Percentiles rank a stretch among this genome's conserved stretches.
Evolutionary conservation across 305 asterid species (phyloP).

Genomic region (Petunia hybrid): DNA sequence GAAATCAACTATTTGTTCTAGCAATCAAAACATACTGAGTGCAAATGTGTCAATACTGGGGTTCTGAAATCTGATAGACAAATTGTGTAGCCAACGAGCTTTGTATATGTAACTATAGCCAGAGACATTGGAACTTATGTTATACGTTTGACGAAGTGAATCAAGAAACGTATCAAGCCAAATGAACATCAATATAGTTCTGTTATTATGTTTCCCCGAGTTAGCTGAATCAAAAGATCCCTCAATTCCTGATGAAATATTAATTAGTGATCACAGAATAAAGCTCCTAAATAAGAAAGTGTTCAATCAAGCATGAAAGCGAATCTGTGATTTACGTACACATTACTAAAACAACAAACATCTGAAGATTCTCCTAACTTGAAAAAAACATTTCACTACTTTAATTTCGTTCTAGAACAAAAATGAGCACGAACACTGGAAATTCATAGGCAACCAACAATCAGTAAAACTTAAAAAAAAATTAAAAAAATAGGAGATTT

Average conservation of each 20-base stretch:
- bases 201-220: background rate
- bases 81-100: background rate
- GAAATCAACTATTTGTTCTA: background rate
- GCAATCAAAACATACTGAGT: background rate
- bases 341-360: background rate
- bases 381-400: background rate
- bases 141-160: slow-evolving; percentile 1
- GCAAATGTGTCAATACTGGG: no score
- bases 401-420: background rate
- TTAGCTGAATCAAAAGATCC: background rate
- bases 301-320: background rate
- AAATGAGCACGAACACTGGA: background rate
- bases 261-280: background rate
- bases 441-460: background rate
- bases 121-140: background rate
- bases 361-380: background rate
- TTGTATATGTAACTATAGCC: background rate
- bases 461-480: background rate
- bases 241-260: background rate
- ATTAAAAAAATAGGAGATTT: background rate
- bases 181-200: background rate
- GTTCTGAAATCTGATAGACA: no score
- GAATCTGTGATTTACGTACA: background rate
- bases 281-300: background rate
- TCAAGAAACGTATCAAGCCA: background rate